These are phyloP conservation scores for Neophaeococcomyces mojaviensis DNA, from an alignment of 2,329 filamentous ascomycete species.

Conservation along the genomic window DNA sequence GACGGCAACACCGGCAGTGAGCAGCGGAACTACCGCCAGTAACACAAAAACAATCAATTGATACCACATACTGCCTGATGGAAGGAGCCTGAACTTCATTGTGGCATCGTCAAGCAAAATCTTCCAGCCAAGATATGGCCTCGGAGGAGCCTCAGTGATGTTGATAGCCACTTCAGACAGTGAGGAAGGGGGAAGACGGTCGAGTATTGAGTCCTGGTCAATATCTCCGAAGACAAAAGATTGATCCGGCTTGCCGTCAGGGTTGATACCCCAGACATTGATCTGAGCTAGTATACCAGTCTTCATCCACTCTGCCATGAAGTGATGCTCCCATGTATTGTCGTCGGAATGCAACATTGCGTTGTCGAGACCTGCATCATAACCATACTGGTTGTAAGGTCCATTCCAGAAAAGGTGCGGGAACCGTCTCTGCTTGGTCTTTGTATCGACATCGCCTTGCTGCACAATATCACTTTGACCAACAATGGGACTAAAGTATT, in stretches of 20 bases:
- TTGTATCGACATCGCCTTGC: constrained; percentile 47
- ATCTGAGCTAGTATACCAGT: constrained; percentile 51
- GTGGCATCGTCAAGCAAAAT: constrained; percentile 50
- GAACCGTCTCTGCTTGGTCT: constrained; percentile 43
- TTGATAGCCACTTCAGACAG: constrained; percentile 51
- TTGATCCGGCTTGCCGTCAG: constrained; percentile 54
- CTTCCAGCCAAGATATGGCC: constrained; percentile 49
- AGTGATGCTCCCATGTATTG: constrained; percentile 50
- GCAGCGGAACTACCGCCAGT: constrained; percentile 46
- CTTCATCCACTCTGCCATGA: constrained; percentile 52
- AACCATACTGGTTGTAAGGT: constrained; percentile 57
- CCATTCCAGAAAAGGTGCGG: constrained; percentile 59
- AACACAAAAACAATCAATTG: constrained; percentile 51
- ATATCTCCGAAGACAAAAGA: constrained; percentile 54
- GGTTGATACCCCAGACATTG: constrained; percentile 61
- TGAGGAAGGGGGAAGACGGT: constrained; percentile 54
- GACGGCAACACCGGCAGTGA: constrained; percentile 43
- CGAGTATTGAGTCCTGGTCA: constrained; percentile 52
- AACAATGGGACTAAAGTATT: constrained; percentile 55
- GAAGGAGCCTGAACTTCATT: constrained; percentile 45
- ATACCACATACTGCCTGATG: constrained; percentile 45
- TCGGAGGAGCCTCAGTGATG: constrained; percentile 48
- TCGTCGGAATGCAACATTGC: constrained; percentile 43
- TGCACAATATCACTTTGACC: constrained; percentile 55
- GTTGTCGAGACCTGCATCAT: constrained; percentile 52